Percentiles rank a stretch among this genome's conserved stretches.
Conservation (phyloP, 345 rosid genomes). For the Eucalyptus victrix region DNA sequence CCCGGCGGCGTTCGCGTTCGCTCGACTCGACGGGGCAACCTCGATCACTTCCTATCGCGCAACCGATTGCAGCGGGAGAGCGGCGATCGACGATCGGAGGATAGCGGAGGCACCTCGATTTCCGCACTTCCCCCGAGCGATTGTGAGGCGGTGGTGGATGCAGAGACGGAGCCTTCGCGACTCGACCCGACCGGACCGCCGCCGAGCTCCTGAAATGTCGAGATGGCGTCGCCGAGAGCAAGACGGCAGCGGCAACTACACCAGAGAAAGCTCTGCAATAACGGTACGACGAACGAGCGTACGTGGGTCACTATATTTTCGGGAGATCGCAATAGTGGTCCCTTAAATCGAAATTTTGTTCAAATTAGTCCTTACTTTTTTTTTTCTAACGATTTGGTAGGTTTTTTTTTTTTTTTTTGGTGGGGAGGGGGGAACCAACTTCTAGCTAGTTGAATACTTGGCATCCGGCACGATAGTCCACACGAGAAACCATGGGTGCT, state of each 20-base stretch:
- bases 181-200: neutral
- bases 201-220: neutral
- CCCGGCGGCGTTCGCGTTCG: neutral
- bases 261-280: neutral
- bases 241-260: neutral
- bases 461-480: neutral
- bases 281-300: neutral
- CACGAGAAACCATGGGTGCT: neutral
- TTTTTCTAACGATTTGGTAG: neutral
- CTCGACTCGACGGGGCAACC: neutral
- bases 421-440: too few relatives aligned
- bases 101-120: neutral
- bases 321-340: neutral
- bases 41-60: neutral
- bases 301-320: neutral
- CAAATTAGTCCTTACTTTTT: neutral
- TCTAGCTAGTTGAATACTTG: neutral
- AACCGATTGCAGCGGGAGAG: neutral
- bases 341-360: neutral
- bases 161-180: neutral
- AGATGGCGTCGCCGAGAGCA: neutral
- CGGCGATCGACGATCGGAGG: neutral
- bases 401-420: too few relatives aligned
- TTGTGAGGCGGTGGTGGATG: neutral
- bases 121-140: neutral